Conservation (phyloP, 352 stramenopile genomes). For the Phytophthora ramorum region DNA sequence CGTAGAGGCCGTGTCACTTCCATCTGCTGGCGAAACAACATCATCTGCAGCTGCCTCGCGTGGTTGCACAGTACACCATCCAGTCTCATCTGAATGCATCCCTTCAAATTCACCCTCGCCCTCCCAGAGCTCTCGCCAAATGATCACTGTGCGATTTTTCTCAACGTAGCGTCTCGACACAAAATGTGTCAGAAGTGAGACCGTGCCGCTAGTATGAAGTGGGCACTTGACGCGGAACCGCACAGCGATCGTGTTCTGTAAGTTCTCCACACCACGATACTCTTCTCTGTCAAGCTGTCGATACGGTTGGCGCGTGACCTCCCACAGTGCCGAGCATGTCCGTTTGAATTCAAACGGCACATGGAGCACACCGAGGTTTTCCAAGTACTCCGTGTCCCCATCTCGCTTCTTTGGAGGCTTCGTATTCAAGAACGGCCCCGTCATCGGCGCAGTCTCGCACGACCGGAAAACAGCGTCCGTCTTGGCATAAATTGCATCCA, state of each 20-base stretch:
- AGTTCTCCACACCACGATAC: slow-evolving; percentile 16
- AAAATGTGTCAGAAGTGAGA: slow-evolving; percentile 27
- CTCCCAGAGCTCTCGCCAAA: slow-evolving; percentile 57
- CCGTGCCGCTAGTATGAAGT: slow-evolving; percentile 15
- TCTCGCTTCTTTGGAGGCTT: slow-evolving; percentile 20
- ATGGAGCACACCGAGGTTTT: slow-evolving; percentile 22
- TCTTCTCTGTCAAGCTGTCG: slow-evolving; percentile 28
- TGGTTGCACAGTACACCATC: slow-evolving; percentile 26
- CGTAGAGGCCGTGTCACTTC: not conserved
- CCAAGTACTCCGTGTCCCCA: slow-evolving; percentile 33
- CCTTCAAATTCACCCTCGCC: slow-evolving; percentile 34
- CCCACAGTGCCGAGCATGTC: slow-evolving; percentile 20
- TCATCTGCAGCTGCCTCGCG: not conserved
- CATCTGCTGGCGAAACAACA: not conserved
- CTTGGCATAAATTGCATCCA: slow-evolving; percentile 36
- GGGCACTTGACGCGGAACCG: slow-evolving; percentile 24
- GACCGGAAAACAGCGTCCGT: slow-evolving; percentile 29
- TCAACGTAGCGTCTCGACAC: slow-evolving; percentile 55
- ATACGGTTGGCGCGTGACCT: slow-evolving; percentile 24
- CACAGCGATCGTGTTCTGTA: slow-evolving; percentile 22
- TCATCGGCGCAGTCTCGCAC: slow-evolving; percentile 6
- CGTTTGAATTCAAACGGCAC: slow-evolving; percentile 21
- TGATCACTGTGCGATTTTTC: slow-evolving; percentile 49
- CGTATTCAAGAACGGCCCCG: slow-evolving; percentile 18
- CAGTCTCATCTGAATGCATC: slow-evolving; percentile 33